phyloP scores from a whole-genome alignment of 2,329 filamentous ascomycete genomes.

The Apiospora aurea region DNA sequence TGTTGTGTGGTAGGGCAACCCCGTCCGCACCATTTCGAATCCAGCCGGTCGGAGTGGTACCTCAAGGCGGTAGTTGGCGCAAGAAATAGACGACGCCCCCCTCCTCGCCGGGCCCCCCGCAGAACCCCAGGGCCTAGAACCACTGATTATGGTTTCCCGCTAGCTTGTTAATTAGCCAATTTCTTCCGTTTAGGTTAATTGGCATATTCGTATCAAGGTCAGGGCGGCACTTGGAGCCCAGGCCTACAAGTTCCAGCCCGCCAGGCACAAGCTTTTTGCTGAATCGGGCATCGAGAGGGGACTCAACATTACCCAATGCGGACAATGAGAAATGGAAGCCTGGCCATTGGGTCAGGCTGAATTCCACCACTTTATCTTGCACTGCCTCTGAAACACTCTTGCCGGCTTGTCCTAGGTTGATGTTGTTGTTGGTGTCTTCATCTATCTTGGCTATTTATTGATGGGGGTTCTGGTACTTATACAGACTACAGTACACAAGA shows the following conservation, averaged over 20 bases:
- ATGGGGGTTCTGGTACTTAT: no score
- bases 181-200: neutral
- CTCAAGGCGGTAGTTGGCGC: neutral
- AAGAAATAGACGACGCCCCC: neutral
- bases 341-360: constrained; percentile 2
- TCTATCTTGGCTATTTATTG: neutral
- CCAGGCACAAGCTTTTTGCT: neutral
- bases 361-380: neutral
- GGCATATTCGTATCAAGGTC: neutral
- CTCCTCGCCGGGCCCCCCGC: neutral
- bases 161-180: neutral
- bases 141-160: neutral
- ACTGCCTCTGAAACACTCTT: neutral
- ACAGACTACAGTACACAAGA: neutral
- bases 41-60: neutral
- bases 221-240: neutral
- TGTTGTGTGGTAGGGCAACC: constrained; percentile 6
- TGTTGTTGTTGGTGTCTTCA: neutral
- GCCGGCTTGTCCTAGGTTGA: neutral
- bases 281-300: neutral
- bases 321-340: constrained; percentile 4
- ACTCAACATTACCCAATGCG: neutral
- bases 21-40: neutral
- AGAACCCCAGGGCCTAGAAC: neutral
- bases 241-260: neutral